Conservation (phyloP, 257 asterid species). For the Rehmannia glutinosa region DNA sequence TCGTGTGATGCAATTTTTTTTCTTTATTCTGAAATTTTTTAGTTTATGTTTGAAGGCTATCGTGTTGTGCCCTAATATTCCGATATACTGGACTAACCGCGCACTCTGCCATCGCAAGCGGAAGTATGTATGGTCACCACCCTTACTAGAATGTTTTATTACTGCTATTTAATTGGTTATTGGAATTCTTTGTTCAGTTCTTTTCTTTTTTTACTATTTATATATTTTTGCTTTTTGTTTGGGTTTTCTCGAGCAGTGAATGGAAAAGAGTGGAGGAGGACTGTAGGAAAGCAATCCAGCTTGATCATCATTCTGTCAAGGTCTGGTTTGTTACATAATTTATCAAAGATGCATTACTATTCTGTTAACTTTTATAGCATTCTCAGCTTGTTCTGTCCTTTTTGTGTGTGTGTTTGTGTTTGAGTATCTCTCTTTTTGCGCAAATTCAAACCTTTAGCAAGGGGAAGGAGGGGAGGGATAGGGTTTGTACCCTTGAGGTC, state of each 20-base stretch:
- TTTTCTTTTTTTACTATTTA: too few relatives aligned
- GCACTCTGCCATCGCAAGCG: conserved; percentile 83
- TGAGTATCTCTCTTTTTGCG: not conserved
- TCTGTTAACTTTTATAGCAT: not conserved
- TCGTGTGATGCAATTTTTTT: not conserved
- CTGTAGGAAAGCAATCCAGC: conserved; percentile 60
- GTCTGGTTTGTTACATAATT: conserved; percentile 21
- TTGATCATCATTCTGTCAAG: conserved; percentile 57
- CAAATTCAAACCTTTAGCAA: too few relatives aligned
- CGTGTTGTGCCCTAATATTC: conserved; percentile 81
- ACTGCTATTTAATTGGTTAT: not conserved
- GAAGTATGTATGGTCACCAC: conserved; percentile 44
- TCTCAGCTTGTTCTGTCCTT: not conserved
- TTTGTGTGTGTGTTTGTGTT: not conserved
- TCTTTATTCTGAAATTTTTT: not conserved
- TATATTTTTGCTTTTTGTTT: not conserved
- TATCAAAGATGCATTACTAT: not conserved
- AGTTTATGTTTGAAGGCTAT: conserved; percentile 55
- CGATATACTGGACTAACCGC: conserved; percentile 88
- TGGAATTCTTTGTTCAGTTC: not conserved
- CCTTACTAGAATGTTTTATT: not conserved
- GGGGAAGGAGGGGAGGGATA: too few relatives aligned
- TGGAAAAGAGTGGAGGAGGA: conserved; percentile 81
- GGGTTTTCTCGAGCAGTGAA: conserved; percentile 37
- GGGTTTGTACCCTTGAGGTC: too few relatives aligned